Base-by-base conservation (phyloP, 2,329 filamentous ascomycete species). In the Orbilia oligospora region DNA sequence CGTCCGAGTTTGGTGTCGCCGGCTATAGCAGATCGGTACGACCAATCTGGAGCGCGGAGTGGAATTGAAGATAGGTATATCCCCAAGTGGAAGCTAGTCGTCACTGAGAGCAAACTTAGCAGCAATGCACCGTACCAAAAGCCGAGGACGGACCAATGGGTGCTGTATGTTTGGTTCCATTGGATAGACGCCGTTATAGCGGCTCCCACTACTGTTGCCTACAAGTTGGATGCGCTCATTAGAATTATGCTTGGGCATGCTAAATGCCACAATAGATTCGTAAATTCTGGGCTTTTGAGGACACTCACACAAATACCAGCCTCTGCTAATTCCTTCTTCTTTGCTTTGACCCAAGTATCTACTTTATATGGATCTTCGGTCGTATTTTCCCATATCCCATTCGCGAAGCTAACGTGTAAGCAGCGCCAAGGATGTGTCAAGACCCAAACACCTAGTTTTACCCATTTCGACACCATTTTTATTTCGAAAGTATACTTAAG, bases 111-210 rank as follows among this genome's bases (percentile, higher is more conserved):
- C 36, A 61, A 44, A 44, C 56, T 61, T 16, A 61, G 5, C 16
- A 61, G 56, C 12, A 61, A 27, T 10, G 56, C 56, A 4, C 56
- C 56, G 14, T 61, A 61, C 56, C 56, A 61, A 12, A 61, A 61
- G 18, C 36, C 56, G 2, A 61, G 56, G 18, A 61, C 36, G 14
- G 56, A 41, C 56, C 56, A 61, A 27, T 61, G 56, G 14, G 56
- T 36, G 6, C 44, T 36, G 20, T 61, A 22, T 16, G 36, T 41
- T 44, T 61, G 56, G 20, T 44, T 44, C 56, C 56, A 61, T 20
- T 61, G 56, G 36, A 61, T 61, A 5, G 56, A 61, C 1, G 18
- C 33, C 16, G 56, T 44, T 41, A 61, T 44, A 0, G 36, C 56
- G 6, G 56, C 56, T 27, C 56, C 56, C 2, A 61, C 56, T 44